Conservation (phyloP, 1,284 basidiomycete species). For the Tylopilus sp. region DNA sequence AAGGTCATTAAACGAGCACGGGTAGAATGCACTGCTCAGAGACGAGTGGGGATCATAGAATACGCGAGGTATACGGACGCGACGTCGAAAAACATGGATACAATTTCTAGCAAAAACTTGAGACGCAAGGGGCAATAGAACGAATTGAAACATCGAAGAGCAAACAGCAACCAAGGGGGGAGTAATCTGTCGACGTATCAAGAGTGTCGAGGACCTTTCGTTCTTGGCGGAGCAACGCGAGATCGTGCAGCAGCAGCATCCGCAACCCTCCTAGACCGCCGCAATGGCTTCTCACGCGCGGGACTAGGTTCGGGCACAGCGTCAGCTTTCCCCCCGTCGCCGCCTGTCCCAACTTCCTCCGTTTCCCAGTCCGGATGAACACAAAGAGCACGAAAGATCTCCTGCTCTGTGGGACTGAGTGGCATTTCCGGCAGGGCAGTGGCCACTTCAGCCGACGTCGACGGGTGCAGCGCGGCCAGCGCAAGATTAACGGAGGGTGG, state of each 20-base stretch:
- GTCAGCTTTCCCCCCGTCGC: conserved; percentile 5
- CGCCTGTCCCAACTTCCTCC: conserved; percentile 27
- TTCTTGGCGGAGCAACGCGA: conserved; percentile 31
- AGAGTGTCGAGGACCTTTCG: conserved; percentile 28
- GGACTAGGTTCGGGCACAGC: background rate
- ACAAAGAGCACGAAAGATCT: conserved; percentile 63
- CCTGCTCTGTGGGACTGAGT: conserved; percentile 64
- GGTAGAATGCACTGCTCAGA: conserved; percentile 15
- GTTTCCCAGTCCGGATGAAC: conserved; percentile 55
- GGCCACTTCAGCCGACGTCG: conserved; percentile 12
- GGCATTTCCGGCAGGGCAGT: conserved; percentile 39
- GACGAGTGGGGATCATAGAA: conserved; percentile 33
- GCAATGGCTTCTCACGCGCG: conserved; percentile 35
- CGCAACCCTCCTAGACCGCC: conserved; percentile 67
- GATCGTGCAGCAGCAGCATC: conserved; percentile 50
- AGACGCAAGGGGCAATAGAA: conserved; percentile 13
- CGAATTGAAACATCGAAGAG: conserved; percentile 4
- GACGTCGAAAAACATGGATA: conserved; percentile 26
- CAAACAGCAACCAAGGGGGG: background rate
- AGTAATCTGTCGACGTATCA: conserved; percentile 13
- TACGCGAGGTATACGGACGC: conserved; percentile 26
- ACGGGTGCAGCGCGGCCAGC: conserved; percentile 27
- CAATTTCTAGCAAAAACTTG: conserved; percentile 29
- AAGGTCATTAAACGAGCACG: conserved; percentile 19
- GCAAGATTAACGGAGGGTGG: conserved; percentile 31